Base-by-base conservation (phyloP, 148 eudicot genomes). In the Vaccinium darrowii region DNA sequence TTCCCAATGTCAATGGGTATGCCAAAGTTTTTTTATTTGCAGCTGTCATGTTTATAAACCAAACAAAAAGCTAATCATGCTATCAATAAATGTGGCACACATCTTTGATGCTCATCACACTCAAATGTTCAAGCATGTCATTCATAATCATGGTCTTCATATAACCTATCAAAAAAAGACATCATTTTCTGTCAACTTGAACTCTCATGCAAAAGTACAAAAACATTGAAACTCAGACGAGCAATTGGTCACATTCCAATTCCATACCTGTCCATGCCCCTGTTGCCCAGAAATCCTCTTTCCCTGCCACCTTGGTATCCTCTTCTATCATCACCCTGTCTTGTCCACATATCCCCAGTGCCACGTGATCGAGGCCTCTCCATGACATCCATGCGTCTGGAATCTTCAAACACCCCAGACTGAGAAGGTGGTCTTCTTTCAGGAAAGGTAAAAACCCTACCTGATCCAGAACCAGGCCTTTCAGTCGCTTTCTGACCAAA, bases 331-430 rank as follows among this genome's bases (percentile, higher is more conserved):
- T 95, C 99, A 83, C 88, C 88, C 57, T 88, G 94, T 87, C 95
- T 87, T 62, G 91, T 15, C 95, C 94, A 92, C 82, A 84, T 54
- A 88, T 94, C 94, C 80, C 86, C 94, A 65, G 87, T 82, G 60
- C 98, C 99, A 86, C 92, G 95, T 27, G 99, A 96, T 11, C 91
- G 92, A 88, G 97, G 95, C 93, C 97, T 95, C 15, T 93, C 98
- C 89, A 86, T 88, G 65, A 77, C 76, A 58, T 94, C 98, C 15
- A 81, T 67, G 84, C 86, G 90, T 82, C 95, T 89, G 30, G 86
- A 85, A 69, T 92, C 95, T 76, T 92, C 91, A 89, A 85, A 88
- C 49, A 90, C 60, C 51, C 93, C 96, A 49, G 93, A 89, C 81
- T 83, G 91, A 83, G 93, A 90, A 81, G 91, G 92, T 67, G 93